A percentile compares a stretch with the other conserved stretches of the same genome.
These are phyloP conservation scores for Septoria linicola DNA, from an alignment of 2,329 filamentous ascomycete genomes.

Conservation along the genomic window DNA sequence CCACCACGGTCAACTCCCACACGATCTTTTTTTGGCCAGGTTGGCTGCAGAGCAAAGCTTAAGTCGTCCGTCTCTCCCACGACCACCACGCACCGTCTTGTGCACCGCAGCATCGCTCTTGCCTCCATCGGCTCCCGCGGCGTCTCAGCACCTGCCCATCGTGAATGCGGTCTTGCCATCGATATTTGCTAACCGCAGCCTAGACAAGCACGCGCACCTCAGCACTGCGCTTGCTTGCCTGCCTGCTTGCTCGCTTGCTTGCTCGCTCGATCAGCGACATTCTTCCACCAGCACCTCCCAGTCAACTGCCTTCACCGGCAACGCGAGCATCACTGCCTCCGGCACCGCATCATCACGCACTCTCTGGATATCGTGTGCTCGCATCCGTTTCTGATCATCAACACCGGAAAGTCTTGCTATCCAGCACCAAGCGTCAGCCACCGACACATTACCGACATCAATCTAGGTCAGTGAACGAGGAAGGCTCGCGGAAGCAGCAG, in stretches of 20 bases:
- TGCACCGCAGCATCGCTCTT: too few species aligned
- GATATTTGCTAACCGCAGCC: not conserved
- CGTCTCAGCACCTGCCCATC: too few species aligned
- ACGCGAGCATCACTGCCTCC: not conserved
- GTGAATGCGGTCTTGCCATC: too few species aligned
- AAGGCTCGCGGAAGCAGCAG: conserved; percentile 17
- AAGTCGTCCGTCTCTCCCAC: too few species aligned
- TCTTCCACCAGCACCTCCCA: too few species aligned
- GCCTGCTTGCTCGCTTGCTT: conserved; percentile 8
- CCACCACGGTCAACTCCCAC: too few species aligned
- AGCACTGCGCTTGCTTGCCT: too few species aligned
- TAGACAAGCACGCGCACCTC: not conserved
- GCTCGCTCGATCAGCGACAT: conserved; percentile 4
- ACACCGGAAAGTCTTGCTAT: conserved; percentile 8
- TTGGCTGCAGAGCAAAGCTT: too few species aligned
- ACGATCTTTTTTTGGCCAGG: too few species aligned
- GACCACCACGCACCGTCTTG: too few species aligned
- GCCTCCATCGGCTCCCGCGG: too few species aligned
- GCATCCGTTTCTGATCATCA: conserved; percentile 11
- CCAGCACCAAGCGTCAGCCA: not conserved
- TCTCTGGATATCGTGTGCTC: conserved; percentile 3
- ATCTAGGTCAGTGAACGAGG: conserved; percentile 8
- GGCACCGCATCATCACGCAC: conserved; percentile 6
- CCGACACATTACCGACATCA: not conserved
- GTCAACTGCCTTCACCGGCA: not conserved